Base-by-base conservation (phyloP, 139 green algal genomes). In the Mesostigma viride region DNA sequence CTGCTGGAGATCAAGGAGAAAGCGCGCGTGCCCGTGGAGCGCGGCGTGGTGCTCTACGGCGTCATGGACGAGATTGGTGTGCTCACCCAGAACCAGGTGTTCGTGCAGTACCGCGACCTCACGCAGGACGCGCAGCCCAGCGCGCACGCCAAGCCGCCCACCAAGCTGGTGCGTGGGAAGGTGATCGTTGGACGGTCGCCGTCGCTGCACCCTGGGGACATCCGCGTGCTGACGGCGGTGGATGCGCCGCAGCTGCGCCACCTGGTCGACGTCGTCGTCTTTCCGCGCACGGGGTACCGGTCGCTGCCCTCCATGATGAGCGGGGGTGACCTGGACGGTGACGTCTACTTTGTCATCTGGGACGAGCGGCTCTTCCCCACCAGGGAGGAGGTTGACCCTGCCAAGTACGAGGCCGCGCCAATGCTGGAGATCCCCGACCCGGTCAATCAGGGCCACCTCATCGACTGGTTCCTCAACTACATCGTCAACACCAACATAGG, bases 131-230 rank as follows among this genome's bases (percentile, higher is more conserved):
- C n/a, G n/a, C n/a, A n/a, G n/a, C n/a, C n/a, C n/a, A n/a, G n/a
- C n/a, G n/a, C n/a, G n/a, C n/a, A n/a, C n/a, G n/a, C n/a, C n/a
- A n/a, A 51, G 40, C 14, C 40, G 11, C 14, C 40, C 40, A 8
- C 40, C 11, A 51, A 8, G 11, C 40, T 51, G 14, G 40, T 51
- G 11, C 8, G 26, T 17, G 74, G 74, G 11, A n/a, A 14, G 0
- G 65, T 78, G 11, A n/a, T 83, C 3, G 53, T 83, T 5, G 69
- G 61, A 60, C 81, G 79, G 61, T 69, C 74, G 40, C 77, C 77
- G 20, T 80, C 73, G 35, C 65, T 76, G 20, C 77, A 83, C 61
- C 71, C 61, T 4, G 77, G 77, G 3, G 77, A 83, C 35, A 31
- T 77, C 26, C 56, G 63, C 6, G 1, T 74, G 11, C 64, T 81